A percentile compares a stretch with the other conserved stretches of the same genome.
These are phyloP conservation scores for Chrysanthemum lavandulifolium DNA, from an alignment of 129 eudicot genomes.

Conservation along the genomic window DNA sequence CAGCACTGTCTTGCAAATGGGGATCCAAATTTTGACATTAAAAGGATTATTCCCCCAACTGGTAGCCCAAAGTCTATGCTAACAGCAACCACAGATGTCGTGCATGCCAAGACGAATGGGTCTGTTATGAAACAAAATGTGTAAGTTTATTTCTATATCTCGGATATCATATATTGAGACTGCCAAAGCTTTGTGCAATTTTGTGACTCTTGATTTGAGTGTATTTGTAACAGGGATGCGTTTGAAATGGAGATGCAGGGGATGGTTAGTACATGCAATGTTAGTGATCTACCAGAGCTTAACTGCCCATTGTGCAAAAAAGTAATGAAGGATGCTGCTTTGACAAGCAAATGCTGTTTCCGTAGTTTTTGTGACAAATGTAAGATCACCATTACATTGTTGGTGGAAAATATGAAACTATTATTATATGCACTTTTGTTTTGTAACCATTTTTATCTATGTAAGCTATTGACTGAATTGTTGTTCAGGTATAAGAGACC, in stretches of 20 bases:
- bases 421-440: neutral
- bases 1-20: slow-evolving; percentile 8
- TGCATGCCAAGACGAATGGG: neutral
- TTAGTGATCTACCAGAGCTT: neutral
- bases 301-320: slow-evolving; percentile 4
- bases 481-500: slow-evolving; percentile 11
- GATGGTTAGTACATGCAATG: neutral
- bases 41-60: neutral
- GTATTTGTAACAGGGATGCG: neutral
- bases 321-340: slow-evolving; percentile 12
- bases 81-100: too few species aligned
- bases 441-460: neutral
- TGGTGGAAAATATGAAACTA: slow-evolving; percentile 6
- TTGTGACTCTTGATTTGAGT: neutral
- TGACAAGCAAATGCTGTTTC: slow-evolving; percentile 12
- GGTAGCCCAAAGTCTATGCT: too few species aligned
- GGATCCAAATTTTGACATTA: neutral
- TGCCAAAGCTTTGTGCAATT: neutral
- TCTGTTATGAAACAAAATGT: neutral
- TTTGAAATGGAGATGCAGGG: neutral
- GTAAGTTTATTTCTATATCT: neutral
- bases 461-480: neutral
- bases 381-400: neutral
- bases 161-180: neutral
- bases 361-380: slow-evolving; percentile 7